phyloP scores from a whole-genome alignment of 1,139 yeast species.

The Pichia sp. region DNA sequence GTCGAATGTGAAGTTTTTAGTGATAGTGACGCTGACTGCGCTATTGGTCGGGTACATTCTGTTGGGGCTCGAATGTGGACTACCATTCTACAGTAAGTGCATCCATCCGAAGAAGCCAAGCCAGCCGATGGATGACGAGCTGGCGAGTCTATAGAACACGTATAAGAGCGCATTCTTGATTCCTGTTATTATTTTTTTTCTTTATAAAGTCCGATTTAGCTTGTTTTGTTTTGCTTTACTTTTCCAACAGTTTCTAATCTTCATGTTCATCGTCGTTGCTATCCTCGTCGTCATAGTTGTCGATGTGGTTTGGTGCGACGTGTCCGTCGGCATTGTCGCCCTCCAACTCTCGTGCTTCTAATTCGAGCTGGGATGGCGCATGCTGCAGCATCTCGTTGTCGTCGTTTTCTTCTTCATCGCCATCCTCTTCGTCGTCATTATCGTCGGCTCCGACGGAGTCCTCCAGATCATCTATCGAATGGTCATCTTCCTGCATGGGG shows the following conservation, averaged over 20 bases:
- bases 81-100: slow-evolving; percentile 36
- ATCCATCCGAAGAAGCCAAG: slow-evolving; percentile 27
- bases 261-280: slow-evolving; percentile 6
- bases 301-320: slow-evolving; percentile 6
- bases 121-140: slow-evolving; percentile 15
- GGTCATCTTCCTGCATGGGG: slow-evolving; percentile 5
- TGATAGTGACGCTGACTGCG: slow-evolving; percentile 31
- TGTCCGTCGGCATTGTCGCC: slow-evolving; percentile 16
- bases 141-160: no score
- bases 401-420: slow-evolving; percentile 6
- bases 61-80: slow-evolving; percentile 49
- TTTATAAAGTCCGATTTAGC: not conserved
- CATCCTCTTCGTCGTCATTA: slow-evolving; percentile 21
- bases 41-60: slow-evolving; percentile 38
- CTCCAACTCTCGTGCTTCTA: slow-evolving; percentile 24
- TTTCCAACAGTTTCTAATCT: not conserved
- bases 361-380: slow-evolving; percentile 20
- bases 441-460: slow-evolving; percentile 18
- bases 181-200: no score
- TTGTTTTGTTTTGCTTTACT: no score
- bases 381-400: not conserved
- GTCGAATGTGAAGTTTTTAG: slow-evolving; percentile 45
- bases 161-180: no score
- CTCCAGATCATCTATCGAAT: slow-evolving; percentile 8
- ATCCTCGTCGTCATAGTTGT: slow-evolving; percentile 10